phyloP scores from a whole-genome alignment of 805 yeast species.

The Candida berthetii region DNA sequence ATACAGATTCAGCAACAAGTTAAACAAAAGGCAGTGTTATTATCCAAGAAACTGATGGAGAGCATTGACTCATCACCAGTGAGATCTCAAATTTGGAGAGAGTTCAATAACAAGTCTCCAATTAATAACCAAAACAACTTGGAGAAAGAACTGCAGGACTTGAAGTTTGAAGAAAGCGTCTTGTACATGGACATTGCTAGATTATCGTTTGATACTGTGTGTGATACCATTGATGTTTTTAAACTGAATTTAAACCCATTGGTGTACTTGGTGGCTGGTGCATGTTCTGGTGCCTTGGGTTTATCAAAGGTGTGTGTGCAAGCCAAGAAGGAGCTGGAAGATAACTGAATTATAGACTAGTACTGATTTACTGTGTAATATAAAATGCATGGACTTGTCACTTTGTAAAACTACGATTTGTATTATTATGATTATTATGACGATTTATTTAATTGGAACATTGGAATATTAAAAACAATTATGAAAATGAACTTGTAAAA shows the following conservation, averaged over 20 bases:
- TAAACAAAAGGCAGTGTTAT: slow-evolving; percentile 42
- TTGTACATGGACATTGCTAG: slow-evolving; percentile 35
- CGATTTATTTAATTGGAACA: too few relatives aligned
- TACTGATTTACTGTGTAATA: too few relatives aligned
- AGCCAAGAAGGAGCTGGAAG: slow-evolving; percentile 11
- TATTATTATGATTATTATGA: too few relatives aligned
- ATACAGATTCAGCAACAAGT: slow-evolving; percentile 56
- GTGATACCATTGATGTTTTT: slow-evolving; percentile 41
- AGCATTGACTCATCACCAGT: slow-evolving; percentile 19
- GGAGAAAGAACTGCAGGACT: slow-evolving; percentile 22
- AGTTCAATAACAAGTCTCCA: slow-evolving; percentile 18
- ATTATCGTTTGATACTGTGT: slow-evolving; percentile 38
- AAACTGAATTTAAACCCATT: slow-evolving; percentile 22
- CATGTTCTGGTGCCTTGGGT: slow-evolving; percentile 17
- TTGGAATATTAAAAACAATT: too few relatives aligned
- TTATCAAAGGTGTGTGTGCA: slow-evolving; percentile 19
- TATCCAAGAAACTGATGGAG: slow-evolving; percentile 32
- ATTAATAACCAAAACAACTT: slow-evolving; percentile 4
- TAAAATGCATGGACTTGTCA: too few relatives aligned
- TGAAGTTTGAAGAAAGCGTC: slow-evolving; percentile 28
- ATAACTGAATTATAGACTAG: background rate
- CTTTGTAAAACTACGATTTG: too few relatives aligned
- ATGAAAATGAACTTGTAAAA: too few relatives aligned
- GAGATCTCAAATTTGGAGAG: slow-evolving; percentile 23
- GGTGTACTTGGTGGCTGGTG: slow-evolving; percentile 15